Percentiles rank a stretch among this genome's conserved stretches.
Evolutionary conservation across 2,329 filamentous ascomycete genomes (phyloP).

Genomic region (Pezicula carpinea): DNA sequence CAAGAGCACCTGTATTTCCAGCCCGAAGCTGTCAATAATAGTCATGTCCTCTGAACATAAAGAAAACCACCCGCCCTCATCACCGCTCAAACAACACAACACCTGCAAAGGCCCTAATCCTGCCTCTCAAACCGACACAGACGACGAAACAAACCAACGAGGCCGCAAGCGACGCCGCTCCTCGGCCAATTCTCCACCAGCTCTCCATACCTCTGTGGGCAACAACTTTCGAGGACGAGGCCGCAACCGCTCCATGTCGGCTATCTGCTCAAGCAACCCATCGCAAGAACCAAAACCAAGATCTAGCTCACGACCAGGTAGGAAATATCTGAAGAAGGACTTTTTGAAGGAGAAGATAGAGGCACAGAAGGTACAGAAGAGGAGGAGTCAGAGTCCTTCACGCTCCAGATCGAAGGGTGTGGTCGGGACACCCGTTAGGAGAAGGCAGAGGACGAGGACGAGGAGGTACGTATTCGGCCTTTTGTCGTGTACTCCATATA

Average conservation of each 20-base stretch:
- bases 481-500: too few species aligned
- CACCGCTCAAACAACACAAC: not conserved
- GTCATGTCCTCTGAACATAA: too few species aligned
- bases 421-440: not conserved
- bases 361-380: slow-evolving; percentile 6
- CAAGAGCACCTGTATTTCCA: too few species aligned
- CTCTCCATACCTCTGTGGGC: slow-evolving; percentile 11
- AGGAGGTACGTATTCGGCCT: too few species aligned
- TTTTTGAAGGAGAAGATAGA: not conserved
- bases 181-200: slow-evolving; percentile 10
- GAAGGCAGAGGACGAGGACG: slow-evolving; percentile 18
- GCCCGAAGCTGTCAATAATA: too few species aligned
- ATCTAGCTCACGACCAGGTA: slow-evolving; percentile 4
- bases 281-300: not conserved
- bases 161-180: slow-evolving; percentile 26
- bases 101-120: too few species aligned
- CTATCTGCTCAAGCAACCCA: not conserved
- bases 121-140: not conserved
- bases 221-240: slow-evolving; percentile 24
- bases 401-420: slow-evolving; percentile 6
- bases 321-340: slow-evolving; percentile 11
- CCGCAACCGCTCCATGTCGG: slow-evolving; percentile 17
- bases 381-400: slow-evolving; percentile 17
- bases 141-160: slow-evolving; percentile 16
- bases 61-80: not conserved